A percentile compares a stretch with the other conserved stretches of the same genome.
Conservation (phyloP, 1,284 basidiomycete species). For the Apiotrichum gamsii region DNA sequence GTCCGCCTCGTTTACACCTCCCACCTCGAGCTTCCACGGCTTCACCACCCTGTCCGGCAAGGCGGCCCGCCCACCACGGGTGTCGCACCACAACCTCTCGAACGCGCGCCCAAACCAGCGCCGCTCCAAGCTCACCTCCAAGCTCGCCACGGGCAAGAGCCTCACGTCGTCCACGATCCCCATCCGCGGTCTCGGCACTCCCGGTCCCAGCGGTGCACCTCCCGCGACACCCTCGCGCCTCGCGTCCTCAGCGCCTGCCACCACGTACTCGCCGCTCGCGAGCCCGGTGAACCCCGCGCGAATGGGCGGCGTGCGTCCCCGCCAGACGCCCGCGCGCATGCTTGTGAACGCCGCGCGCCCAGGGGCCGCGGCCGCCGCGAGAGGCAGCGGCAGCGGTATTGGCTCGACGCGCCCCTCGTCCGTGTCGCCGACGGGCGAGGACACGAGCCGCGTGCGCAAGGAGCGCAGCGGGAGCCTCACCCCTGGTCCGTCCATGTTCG, state of each 20-base stretch:
- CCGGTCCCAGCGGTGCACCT: background rate
- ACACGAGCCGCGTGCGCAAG: conserved; percentile 17
- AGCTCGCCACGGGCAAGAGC: conserved; percentile 11
- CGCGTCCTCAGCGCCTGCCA: conserved; percentile 22
- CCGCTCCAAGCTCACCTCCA: conserved; percentile 20
- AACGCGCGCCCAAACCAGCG: conserved; percentile 22
- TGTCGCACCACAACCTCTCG: conserved; percentile 18
- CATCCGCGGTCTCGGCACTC: conserved; percentile 29
- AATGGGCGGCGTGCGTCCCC: conserved; percentile 41
- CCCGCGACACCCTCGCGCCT: conserved; percentile 14
- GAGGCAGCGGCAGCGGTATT: no score
- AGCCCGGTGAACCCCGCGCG: conserved; percentile 20
- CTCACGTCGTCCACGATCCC: conserved; percentile 35
- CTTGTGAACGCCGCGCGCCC: conserved; percentile 28
- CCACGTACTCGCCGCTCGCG: conserved; percentile 16
- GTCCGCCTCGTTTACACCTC: conserved; percentile 23
- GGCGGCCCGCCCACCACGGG: conserved; percentile 5
- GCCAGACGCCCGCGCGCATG: conserved; percentile 34
- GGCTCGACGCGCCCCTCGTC: background rate
- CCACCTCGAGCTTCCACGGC: conserved; percentile 14
- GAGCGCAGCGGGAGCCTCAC: conserved; percentile 37
- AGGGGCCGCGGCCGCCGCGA: no score
- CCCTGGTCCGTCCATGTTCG: conserved; percentile 17
- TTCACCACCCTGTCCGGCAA: conserved; percentile 10
- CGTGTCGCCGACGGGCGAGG: background rate